phyloP scores from a whole-genome alignment of 2,329 filamentous ascomycete genomes.

The Chalaropsis ovoidea region DNA sequence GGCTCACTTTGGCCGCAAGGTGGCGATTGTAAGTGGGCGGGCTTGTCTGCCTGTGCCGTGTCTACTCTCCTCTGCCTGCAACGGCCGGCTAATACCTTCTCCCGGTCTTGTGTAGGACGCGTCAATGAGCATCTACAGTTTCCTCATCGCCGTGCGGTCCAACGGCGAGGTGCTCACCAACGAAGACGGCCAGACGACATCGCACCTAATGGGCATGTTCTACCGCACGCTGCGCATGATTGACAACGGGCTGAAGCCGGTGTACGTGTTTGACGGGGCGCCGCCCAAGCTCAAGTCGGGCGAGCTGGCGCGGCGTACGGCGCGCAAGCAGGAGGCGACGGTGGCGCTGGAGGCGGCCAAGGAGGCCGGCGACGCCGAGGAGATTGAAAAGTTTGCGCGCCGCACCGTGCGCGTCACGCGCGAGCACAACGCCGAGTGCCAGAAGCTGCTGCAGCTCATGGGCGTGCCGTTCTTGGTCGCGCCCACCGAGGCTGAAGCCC shows the following conservation, averaged over 20 bases:
- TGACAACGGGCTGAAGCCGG: slow-evolving; percentile 95
- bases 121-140: slow-evolving; percentile 99
- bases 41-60: not conserved
- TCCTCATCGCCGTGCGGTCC: slow-evolving; percentile 92
- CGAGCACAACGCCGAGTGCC: slow-evolving; percentile 94
- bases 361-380: slow-evolving; percentile 89
- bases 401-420: slow-evolving; percentile 89
- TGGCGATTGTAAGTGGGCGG: slow-evolving; percentile 70
- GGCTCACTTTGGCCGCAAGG: slow-evolving; percentile 95
- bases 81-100: not conserved
- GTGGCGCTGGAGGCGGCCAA: slow-evolving; percentile 90
- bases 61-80: no score
- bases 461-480: slow-evolving; percentile 91
- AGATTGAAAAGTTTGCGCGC: slow-evolving; percentile 95
- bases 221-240: slow-evolving; percentile 97
- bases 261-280: slow-evolving; percentile 95
- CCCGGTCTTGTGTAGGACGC: slow-evolving; percentile 41
- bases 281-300: slow-evolving; percentile 96
- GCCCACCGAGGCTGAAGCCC: slow-evolving; percentile 92
- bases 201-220: slow-evolving; percentile 98
- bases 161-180: slow-evolving; percentile 94
- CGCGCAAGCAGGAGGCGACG: slow-evolving; percentile 84
- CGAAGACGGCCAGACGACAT: slow-evolving; percentile 91
- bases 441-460: slow-evolving; percentile 84
- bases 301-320: slow-evolving; percentile 89